These are phyloP conservation scores for Dunaliella sp. DNA, from an alignment of 139 green algal species.

Conservation along the genomic window DNA sequence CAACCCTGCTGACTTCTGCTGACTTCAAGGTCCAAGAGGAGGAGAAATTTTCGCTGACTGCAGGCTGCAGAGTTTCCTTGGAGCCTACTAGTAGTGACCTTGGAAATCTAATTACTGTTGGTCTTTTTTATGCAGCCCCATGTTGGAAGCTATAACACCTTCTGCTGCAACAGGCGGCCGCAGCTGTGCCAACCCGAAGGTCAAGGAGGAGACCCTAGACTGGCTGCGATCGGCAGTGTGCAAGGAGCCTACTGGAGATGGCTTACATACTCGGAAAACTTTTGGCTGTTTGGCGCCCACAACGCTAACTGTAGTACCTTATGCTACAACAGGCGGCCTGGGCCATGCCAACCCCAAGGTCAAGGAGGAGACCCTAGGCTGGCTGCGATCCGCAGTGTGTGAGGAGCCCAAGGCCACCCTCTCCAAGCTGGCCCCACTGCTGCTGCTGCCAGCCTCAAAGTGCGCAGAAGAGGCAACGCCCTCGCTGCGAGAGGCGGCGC, in stretches of 20 bases:
- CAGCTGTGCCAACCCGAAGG: slow-evolving; percentile 82
- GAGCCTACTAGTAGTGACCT: too few species aligned
- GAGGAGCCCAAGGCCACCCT: slow-evolving; percentile 39
- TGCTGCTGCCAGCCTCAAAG: slow-evolving; percentile 66
- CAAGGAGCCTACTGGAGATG: too few species aligned
- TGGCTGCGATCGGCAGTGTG: slow-evolving; percentile 56
- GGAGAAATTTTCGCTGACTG: too few species aligned
- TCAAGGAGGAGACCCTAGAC: slow-evolving; percentile 63
- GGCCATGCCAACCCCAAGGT: slow-evolving; percentile 85
- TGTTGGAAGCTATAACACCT: too few species aligned
- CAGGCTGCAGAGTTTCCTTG: too few species aligned
- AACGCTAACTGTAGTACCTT: too few species aligned
- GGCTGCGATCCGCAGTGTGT: slow-evolving; percentile 41
- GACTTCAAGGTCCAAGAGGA: too few species aligned
- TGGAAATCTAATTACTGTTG: too few species aligned
- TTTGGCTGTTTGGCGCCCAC: too few species aligned
- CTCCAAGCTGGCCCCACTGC: slow-evolving; percentile 43
- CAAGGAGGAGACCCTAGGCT: slow-evolving; percentile 60
- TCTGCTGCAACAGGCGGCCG: slow-evolving; percentile 59
- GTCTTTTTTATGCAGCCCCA: too few species aligned
- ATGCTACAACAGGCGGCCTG: slow-evolving; percentile 47
- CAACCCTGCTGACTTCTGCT: too few species aligned
- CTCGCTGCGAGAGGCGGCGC: slow-evolving; percentile 68
- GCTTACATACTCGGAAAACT: too few species aligned
- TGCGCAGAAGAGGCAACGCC: slow-evolving; percentile 66